These are phyloP conservation scores for Diaporthe citri DNA, from an alignment of 2,329 filamentous ascomycete genomes.

Conservation along the genomic window DNA sequence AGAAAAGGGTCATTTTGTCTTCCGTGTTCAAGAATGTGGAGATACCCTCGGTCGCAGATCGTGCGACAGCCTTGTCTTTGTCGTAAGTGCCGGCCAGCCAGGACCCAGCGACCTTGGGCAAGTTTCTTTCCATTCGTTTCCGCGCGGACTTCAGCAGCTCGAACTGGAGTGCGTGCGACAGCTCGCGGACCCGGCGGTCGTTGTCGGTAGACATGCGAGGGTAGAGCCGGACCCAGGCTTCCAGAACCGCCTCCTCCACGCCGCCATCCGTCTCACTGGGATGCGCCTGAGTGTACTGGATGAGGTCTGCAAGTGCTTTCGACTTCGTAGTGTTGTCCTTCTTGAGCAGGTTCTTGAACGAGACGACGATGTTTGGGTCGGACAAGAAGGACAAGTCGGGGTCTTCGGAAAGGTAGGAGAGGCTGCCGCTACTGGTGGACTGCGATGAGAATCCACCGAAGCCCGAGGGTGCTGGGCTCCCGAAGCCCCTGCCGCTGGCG, in stretches of 20 bases:
- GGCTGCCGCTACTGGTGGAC: slow-evolving; percentile 57
- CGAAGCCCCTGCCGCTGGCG: slow-evolving; percentile 40
- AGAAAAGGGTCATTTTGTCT: slow-evolving; percentile 83
- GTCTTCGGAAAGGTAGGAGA: slow-evolving; percentile 91
- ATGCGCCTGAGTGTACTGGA: slow-evolving; percentile 59
- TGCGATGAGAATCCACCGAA: slow-evolving; percentile 59
- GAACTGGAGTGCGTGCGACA: slow-evolving; percentile 81
- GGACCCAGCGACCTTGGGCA: slow-evolving; percentile 84
- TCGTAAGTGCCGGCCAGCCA: slow-evolving; percentile 95
- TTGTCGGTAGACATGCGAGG: slow-evolving; percentile 92
- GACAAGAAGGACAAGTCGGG: slow-evolving; percentile 83
- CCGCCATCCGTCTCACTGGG: slow-evolving; percentile 65
- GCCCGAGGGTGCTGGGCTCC: slow-evolving; percentile 42
- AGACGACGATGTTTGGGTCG: slow-evolving; percentile 85
- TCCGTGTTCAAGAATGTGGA: slow-evolving; percentile 80
- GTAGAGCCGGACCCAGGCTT: slow-evolving; percentile 91
- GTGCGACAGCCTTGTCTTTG: slow-evolving; percentile 80
- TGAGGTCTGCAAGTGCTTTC: slow-evolving; percentile 89
- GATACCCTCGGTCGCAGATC: slow-evolving; percentile 83
- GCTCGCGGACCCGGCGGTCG: slow-evolving; percentile 86
- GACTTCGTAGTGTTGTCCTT: slow-evolving; percentile 93
- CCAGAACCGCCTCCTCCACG: slow-evolving; percentile 84
- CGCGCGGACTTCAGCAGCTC: slow-evolving; percentile 73
- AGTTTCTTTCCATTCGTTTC: slow-evolving; percentile 84
- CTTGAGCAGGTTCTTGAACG: slow-evolving; percentile 93